phyloP scores from a whole-genome alignment of 2,329 filamentous ascomycete genomes.

The Pyrenochaeta sp. region DNA sequence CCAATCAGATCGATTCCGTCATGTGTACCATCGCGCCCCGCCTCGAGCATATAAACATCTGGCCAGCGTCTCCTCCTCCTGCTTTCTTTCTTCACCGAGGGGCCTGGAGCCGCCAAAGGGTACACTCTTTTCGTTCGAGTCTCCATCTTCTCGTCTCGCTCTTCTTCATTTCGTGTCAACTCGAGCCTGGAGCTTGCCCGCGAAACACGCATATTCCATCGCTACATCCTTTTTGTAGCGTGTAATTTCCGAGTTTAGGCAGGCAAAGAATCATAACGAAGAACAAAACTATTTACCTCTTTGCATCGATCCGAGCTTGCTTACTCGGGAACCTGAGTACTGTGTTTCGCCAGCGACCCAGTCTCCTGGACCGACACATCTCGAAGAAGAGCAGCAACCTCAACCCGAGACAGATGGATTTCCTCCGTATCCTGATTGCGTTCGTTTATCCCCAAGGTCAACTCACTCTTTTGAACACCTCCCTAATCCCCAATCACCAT shows the following conservation, averaged over 20 bases:
- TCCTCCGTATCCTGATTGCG: slow-evolving; percentile 8
- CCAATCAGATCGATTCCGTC: slow-evolving; percentile 3
- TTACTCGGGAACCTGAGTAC: background rate
- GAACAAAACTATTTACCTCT: slow-evolving; percentile 2
- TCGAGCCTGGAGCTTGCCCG: slow-evolving; percentile 4
- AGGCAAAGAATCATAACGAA: slow-evolving; percentile 3
- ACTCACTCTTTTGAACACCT: slow-evolving; percentile 7
- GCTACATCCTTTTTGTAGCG: slow-evolving; percentile 5
- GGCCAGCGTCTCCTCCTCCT: background rate
- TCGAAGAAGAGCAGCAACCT: slow-evolving; percentile 8
- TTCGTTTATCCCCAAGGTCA: slow-evolving; percentile 5
- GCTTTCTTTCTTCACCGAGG: slow-evolving; percentile 11
- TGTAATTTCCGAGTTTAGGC: slow-evolving; percentile 5
- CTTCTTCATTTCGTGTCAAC: background rate
- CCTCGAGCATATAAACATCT: background rate
- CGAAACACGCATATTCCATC: slow-evolving; percentile 2
- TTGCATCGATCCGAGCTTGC: slow-evolving; percentile 9
- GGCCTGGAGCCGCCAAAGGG: slow-evolving; percentile 3
- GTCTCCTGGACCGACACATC: background rate
- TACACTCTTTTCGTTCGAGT: slow-evolving; percentile 2
- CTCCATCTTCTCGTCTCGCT: slow-evolving; percentile 1
- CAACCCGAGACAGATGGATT: slow-evolving; percentile 8
- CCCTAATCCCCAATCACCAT: background rate
- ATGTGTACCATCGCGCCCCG: background rate
- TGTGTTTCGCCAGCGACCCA: slow-evolving; percentile 8